Evolutionary conservation across 352 stramenopile genomes (phyloP), one percentile per base, ranked within the genome.

Genomic region (Phytophthora cryptogea): DNA sequence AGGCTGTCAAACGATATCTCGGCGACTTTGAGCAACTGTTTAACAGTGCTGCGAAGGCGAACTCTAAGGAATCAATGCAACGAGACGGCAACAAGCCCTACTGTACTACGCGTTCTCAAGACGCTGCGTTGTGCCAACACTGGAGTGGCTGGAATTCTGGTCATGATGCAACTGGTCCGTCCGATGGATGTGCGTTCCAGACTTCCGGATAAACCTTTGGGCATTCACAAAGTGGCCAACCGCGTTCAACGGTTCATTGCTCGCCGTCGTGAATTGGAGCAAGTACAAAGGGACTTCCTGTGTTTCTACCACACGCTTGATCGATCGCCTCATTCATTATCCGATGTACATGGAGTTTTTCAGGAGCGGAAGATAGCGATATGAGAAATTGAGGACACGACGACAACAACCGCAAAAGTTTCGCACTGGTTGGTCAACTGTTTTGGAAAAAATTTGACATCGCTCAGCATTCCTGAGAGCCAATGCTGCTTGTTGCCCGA

Each of bases 301-400:
- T 40, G 13, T 55, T 80, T 46, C 71, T 92, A 49, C 70, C 83
- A 73, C 73, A 0, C 72, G 72, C 8, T 51, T 90, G 17, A 45
- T 91, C 3, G 83, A 94, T 58, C 77, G 74, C 20, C 54, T 94
- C 5, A 26, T 94, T 7, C 61, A 79, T 44, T 89, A 90, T 53
- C 85, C 85, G 0, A 32, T 92, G 85, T 94, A 11, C 83, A 94
- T 37, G 83, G 83, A 8, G 79, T 94, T 5, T 94, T 90, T 31
- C 60, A 83, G 27, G 76, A 79, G 50, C 67, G 74, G 6, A 73
- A 64, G 30, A 49, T 83, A 37, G 42, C 61, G 0, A 45, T 78
- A 2, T 70, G 65, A 60, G 47, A 30, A 8, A 47, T 23, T 16
- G 16, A 52, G 26, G 46, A 1, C 28, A 43, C 7, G 49, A 55